Evolutionary conservation across 2,329 filamentous ascomycete genomes (phyloP), one percentile per base, ranked within the genome.

Genomic region (Ilyonectria mors-panacis): DNA sequence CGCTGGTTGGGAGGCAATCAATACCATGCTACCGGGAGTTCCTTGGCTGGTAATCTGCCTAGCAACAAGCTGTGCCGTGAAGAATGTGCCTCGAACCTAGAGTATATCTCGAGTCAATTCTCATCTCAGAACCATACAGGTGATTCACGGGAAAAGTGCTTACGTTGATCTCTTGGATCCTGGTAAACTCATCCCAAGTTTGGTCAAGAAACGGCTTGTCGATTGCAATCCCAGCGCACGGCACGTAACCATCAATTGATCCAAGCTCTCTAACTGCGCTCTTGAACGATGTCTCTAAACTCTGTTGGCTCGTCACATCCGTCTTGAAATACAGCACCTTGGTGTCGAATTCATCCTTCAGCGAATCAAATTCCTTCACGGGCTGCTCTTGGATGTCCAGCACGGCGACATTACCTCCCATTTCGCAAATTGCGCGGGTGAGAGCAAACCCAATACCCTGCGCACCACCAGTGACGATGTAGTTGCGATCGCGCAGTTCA

Each of bases 181-280:
- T 73, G n/a, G 73, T 76, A 3, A 78, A 78, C 59, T 83, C 81
- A 4, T 80, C 78, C 79, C 80, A 82, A 5, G 77, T 80, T 51
- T 82, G 80, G 4, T 83, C 80, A 5, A 81, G 64, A 67, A 83
- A 83, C 0, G 81, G 81, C 67, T 82, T 83, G 68, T 83, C 81
- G 42, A 82, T 75, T 5, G 78, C 80, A 44, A 83, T 78, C 7
- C 81, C 81, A 12, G 79, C 79, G 12, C 76, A 73, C 5, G 77
- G 75, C 6, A 79, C 75, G 33, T 70, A 67, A 1, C 77, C 77
- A 35, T 78, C 70, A 6, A 79, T 66, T 12, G 73, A 63, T 4
- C 69, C 68, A 17, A 79, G 60, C 19, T 60, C 68, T 3, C 64
- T 56, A 13, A 77, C 26, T 5, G 72, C 69, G 42, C 67, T 68